Conservation (phyloP, 225 moss, liverwort and hornwort species). For the Bryum argenteum region DNA sequence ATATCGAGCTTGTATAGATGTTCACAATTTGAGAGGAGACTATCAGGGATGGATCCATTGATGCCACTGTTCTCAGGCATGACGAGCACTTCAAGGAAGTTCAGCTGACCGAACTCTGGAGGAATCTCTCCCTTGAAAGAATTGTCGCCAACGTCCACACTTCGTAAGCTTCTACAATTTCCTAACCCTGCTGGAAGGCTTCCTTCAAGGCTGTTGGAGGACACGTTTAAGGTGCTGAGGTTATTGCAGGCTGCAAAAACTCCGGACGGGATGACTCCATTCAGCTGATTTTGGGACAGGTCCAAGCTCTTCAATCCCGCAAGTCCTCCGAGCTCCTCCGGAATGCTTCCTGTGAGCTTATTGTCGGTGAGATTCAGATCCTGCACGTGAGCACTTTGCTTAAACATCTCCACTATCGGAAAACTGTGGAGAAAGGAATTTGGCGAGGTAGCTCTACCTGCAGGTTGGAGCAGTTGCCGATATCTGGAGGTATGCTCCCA, state of each 20-base stretch:
- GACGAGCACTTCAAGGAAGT: constrained; percentile 44
- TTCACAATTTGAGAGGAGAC: constrained; percentile 40
- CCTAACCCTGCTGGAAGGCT: constrained; percentile 30
- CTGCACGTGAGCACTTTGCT: constrained; percentile 3
- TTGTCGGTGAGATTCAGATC: constrained; percentile 35
- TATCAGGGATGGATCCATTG: constrained; percentile 39
- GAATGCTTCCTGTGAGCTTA: constrained; percentile 31
- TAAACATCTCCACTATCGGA: no score
- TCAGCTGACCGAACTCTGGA: constrained; percentile 32
- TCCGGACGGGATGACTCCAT: constrained; percentile 23
- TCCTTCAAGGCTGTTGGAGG: constrained; percentile 43
- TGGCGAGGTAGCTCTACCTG: no score
- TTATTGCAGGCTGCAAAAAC: constrained; percentile 38
- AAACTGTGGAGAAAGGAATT: no score
- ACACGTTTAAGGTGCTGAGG: constrained; percentile 42
- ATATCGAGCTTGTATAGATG: constrained; percentile 48
- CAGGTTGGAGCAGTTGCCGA: constrained; percentile 33
- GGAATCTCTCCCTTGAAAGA: constrained; percentile 55
- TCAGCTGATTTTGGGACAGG: constrained; percentile 40
- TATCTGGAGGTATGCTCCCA: constrained; percentile 49
- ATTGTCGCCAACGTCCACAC: constrained; percentile 64
- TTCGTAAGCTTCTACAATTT: constrained; percentile 31
- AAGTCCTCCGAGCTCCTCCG: constrained; percentile 30
- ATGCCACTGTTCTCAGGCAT: constrained; percentile 36
- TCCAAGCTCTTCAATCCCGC: constrained; percentile 38